Evolutionary conservation across 257 asterid genomes (phyloP).

Genomic region (Solanum bukasovii): DNA sequence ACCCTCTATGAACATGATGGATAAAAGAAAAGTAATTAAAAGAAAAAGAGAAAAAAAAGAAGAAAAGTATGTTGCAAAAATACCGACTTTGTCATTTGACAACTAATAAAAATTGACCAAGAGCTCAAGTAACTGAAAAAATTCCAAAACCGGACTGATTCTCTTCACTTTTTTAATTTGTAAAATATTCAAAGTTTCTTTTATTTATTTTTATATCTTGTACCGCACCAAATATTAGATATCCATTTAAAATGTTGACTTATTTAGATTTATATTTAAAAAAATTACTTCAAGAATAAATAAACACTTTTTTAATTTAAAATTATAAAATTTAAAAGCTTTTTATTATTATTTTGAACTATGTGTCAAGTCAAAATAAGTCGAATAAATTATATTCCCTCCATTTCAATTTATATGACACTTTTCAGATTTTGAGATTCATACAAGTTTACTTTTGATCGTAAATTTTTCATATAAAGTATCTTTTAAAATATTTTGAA

Average conservation of each 20-base stretch:
- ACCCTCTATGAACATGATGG: background rate
- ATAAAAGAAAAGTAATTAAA: background rate
- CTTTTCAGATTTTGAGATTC: no score
- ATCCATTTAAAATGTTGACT: background rate
- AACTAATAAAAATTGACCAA: background rate
- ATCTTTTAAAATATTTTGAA: no score
- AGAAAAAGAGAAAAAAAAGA: no score
- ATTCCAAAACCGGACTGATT: background rate
- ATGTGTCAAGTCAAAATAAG: background rate
- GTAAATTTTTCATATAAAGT: no score
- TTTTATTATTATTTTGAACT: no score
- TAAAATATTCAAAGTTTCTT: background rate
- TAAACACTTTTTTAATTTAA: no score
- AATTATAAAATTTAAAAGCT: no score
- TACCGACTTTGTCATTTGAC: background rate
- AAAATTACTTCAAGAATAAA: background rate
- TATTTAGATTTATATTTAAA: background rate
- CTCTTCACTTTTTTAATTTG: background rate
- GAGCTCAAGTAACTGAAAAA: background rate
- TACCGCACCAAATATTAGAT: background rate
- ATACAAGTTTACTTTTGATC: no score
- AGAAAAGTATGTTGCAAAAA: background rate
- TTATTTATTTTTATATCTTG: background rate
- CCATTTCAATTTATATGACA: no score
- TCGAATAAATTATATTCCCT: background rate